phyloP scores from a whole-genome alignment of 2,329 filamentous ascomycete species.

The Ampelomyces quisqualis region DNA sequence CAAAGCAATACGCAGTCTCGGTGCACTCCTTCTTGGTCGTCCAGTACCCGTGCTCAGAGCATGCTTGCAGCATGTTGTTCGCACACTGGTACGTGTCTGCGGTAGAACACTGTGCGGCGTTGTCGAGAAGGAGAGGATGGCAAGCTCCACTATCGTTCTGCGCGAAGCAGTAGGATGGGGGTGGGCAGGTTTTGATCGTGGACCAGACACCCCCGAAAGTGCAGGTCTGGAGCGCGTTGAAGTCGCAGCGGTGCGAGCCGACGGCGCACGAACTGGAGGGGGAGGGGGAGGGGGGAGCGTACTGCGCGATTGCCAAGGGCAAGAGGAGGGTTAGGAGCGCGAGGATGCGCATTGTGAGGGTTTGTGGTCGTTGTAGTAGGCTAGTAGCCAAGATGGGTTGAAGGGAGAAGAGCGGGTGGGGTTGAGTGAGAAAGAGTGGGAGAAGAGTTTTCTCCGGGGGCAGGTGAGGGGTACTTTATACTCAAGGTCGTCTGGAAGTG shows the following conservation, averaged over 20 bases:
- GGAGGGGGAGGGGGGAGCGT: neutral
- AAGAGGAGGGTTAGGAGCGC: too few species aligned
- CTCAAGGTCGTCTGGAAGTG: too few species aligned
- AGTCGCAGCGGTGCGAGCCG: slow-evolving; percentile 1
- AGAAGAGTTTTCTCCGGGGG: too few species aligned
- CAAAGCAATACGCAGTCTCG: neutral
- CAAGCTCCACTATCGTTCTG: slow-evolving; percentile 1
- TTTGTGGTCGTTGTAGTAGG: neutral
- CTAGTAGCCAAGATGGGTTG: neutral
- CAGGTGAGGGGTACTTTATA: too few species aligned
- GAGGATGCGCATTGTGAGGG: slow-evolving; percentile 10
- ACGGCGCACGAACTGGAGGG: neutral
- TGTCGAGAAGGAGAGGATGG: neutral
- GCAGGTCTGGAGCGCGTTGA: slow-evolving; percentile 1
- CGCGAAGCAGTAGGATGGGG: neutral
- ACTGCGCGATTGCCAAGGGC: neutral
- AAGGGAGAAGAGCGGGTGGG: neutral
- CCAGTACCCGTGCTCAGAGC: neutral
- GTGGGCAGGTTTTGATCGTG: neutral
- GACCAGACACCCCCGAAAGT: slow-evolving; percentile 1
- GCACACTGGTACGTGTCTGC: neutral
- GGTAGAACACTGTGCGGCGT: neutral
- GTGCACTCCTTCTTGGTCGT: neutral
- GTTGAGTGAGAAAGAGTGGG: neutral
- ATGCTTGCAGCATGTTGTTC: neutral